A percentile compares a stretch with the other conserved stretches of the same genome.
Conservation (phyloP, 371 early-diverging fungal species). For the Haplosporangium sp. region DNA sequence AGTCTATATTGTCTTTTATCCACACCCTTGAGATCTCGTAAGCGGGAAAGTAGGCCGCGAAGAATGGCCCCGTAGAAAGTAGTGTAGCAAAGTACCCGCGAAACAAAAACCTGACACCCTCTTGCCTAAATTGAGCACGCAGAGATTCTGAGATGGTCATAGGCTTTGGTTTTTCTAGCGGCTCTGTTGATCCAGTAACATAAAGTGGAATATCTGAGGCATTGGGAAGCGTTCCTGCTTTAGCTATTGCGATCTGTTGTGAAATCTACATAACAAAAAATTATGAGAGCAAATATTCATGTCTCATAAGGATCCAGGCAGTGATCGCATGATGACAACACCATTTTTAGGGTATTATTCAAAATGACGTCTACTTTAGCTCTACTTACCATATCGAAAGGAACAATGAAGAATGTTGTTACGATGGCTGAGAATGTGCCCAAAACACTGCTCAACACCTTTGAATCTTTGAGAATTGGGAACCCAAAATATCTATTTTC, state of each 20-base stretch:
- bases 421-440: constrained; percentile 44
- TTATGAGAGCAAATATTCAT: neutral
- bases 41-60: constrained; percentile 49
- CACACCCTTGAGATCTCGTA: constrained; percentile 35
- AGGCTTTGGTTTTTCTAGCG: constrained; percentile 12
- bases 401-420: constrained; percentile 45
- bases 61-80: constrained; percentile 40
- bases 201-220: constrained; percentile 36
- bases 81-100: constrained; percentile 49
- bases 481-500: constrained; percentile 28
- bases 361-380: neutral
- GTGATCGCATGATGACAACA: constrained; percentile 12
- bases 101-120: constrained; percentile 46
- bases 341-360: neutral
- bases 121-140: constrained; percentile 35
- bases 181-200: constrained; percentile 27
- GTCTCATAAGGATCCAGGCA: neutral
- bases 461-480: constrained; percentile 22
- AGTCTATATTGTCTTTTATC: constrained; percentile 37
- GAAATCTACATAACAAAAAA: constrained; percentile 20
- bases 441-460: constrained; percentile 22
- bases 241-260: constrained; percentile 40
- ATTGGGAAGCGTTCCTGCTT: constrained; percentile 40
- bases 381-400: constrained; percentile 43
- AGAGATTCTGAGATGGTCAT: constrained; percentile 40